Conservation (phyloP, 257 asterid species). For the Lithospermum erythrorhizon region DNA sequence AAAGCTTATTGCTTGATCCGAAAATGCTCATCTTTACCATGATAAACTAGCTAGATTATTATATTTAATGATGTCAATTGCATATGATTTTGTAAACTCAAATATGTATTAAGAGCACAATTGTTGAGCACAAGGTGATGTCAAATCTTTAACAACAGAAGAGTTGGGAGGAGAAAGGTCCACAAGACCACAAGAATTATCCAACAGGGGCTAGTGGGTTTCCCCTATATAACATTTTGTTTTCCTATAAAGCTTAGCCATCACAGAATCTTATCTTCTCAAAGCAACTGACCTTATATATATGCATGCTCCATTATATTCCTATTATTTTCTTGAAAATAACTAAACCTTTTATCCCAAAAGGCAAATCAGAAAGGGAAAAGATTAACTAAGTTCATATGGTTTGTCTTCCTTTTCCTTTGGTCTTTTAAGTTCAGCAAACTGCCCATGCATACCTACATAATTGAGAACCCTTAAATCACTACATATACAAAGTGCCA, state of each 20-base stretch:
- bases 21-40: too few relatives aligned
- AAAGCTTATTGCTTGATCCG: too few relatives aligned
- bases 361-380: background rate
- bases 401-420: too few relatives aligned
- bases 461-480: constrained; percentile 3
- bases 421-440: constrained; percentile 6
- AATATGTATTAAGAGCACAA: too few relatives aligned
- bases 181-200: constrained; percentile 30
- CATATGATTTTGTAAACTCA: too few relatives aligned
- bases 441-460: constrained; percentile 9
- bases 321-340: constrained; percentile 25
- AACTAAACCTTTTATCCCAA: constrained; percentile 22
- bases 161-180: constrained; percentile 8
- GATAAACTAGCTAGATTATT: too few relatives aligned
- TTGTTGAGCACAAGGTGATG: too few relatives aligned
- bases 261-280: constrained; percentile 34
- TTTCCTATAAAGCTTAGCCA: constrained; percentile 11
- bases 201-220: constrained; percentile 40
- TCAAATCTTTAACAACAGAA: too few relatives aligned
- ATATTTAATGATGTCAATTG: too few relatives aligned
- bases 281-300: constrained; percentile 13
- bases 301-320: constrained; percentile 26
- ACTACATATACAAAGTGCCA: constrained; percentile 30
- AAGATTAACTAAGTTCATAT: background rate
- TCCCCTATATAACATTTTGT: constrained; percentile 19